phyloP scores from a whole-genome alignment of 345 rosid species.

The Salix brachista region DNA sequence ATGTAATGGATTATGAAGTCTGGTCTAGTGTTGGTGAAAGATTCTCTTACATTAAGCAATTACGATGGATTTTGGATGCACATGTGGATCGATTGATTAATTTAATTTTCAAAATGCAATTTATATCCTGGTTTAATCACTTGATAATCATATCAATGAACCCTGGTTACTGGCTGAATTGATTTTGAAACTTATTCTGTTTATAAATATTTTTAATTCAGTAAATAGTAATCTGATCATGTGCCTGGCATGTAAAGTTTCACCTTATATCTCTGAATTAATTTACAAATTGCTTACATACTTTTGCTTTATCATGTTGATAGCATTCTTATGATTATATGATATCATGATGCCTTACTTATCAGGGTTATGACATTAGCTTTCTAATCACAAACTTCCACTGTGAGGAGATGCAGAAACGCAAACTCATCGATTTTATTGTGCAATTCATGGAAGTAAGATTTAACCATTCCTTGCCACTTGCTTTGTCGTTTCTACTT shows the following conservation, averaged over 20 bases:
- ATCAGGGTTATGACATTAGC: conserved; percentile 95
- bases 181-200: too few species aligned
- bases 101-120: too few species aligned
- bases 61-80: too few species aligned
- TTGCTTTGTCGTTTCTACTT: not conserved
- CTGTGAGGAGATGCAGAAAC: conserved; percentile 98
- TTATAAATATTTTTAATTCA: too few species aligned
- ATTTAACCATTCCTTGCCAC: conserved; percentile 13
- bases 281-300: too few species aligned
- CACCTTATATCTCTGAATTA: too few species aligned
- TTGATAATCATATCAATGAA: too few species aligned
- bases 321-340: not conserved
- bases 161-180: too few species aligned
- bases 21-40: not conserved
- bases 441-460: conserved; percentile 99
- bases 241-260: not conserved
- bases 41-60: not conserved
- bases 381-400: conserved; percentile 94
- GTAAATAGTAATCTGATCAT: too few species aligned
- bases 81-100: too few species aligned
- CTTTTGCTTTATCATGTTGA: not conserved
- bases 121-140: too few species aligned
- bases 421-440: conserved; percentile 89
- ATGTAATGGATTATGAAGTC: not conserved
- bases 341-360: conserved; percentile 17